These are phyloP conservation scores for Coemansia sp. DNA, from an alignment of 192 early-diverging fungal genomes.

Conservation along the genomic window DNA sequence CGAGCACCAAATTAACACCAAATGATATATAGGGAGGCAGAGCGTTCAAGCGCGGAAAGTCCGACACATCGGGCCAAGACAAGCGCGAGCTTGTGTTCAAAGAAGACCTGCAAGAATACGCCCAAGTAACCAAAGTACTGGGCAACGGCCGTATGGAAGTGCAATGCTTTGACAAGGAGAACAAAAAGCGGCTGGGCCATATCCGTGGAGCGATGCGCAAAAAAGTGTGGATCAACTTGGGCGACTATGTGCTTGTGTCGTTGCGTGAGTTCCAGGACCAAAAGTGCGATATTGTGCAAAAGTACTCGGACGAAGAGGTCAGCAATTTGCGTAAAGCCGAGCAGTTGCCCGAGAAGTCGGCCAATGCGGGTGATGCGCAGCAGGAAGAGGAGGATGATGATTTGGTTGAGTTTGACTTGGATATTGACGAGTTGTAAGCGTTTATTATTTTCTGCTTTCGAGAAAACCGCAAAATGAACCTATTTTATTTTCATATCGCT, in stretches of 20 bases:
- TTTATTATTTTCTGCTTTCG: not conserved
- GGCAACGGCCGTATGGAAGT: conserved; percentile 93
- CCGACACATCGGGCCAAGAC: conserved; percentile 80
- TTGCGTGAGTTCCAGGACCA: conserved; percentile 90
- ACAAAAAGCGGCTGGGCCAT: conserved; percentile 84
- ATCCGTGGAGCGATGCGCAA: conserved; percentile 98
- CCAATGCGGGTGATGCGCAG: not conserved
- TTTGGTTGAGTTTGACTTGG: conserved; percentile 65
- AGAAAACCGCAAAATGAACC: too few relatives aligned
- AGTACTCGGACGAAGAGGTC: conserved; percentile 96
- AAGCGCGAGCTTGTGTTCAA: conserved; percentile 98
- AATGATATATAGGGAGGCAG: conserved; percentile 66
- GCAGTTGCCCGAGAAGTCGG: conserved; percentile 86
- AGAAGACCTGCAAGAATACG: conserved; percentile 98
- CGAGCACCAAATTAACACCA: not conserved
- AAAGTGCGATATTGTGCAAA: conserved; percentile 93
- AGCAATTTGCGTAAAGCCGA: conserved; percentile 88
- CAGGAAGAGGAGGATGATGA: conserved; percentile 71
- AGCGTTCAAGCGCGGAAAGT: conserved; percentile 92
- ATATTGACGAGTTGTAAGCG: conserved; percentile 76
- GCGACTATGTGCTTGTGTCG: conserved; percentile 86
- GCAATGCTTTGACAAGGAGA: conserved; percentile 84
- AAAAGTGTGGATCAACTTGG: conserved; percentile 92
- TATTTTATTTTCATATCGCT: too few relatives aligned
- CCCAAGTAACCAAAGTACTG: conserved; percentile 89